Evolutionary conservation across 2,329 filamentous ascomycete species (phyloP), one percentile per base, ranked within the genome.

Genomic region (Penicillium brevicompactum): DNA sequence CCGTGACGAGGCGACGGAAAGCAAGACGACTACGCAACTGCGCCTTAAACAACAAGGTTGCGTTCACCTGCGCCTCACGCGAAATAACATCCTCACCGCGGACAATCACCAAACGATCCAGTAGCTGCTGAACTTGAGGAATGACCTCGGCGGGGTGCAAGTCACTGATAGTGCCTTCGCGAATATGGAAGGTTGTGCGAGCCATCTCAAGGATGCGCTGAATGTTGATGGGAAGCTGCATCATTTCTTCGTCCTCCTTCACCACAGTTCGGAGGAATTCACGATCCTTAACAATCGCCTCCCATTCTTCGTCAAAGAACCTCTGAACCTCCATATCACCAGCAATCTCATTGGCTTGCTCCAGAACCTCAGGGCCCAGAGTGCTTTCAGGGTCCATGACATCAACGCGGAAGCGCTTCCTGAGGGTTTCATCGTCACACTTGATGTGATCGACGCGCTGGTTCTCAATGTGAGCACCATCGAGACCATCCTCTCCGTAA

Each of bases 401-500:
- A 75, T 99, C 92, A 52, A 99, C 82, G 49, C 88, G 87, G 80
- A 90, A 99, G 49, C 88, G 87, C 60, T 87, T 83, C 66, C 90
- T 87, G 67, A 99, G 96, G 43, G 87, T 85, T 43, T 82, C 80
- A 65, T 91, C 82, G 2, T 91, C 91, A 74, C 91, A 87, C 62
- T 87, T 88, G 72, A 97, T 89, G 70, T 90, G 88, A 66, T 96
- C 91, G 61, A 99, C 85, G 51, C 85, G 85, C 75, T 99, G 95
- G 67, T 92, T 91, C 78, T 99, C 94, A 55, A 99, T 97, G 73
- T 88, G 86, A 62, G 90, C 89, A 69, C 90, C 95, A 74, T 99
- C 95, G 7, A 97, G 83, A 69, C 94, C 95, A 74, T 99, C 95
- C 73, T 99, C 94, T 70, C 94, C 94, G 64, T 99, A 99, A 58